These are phyloP conservation scores for Cordyceps farinosa DNA, from an alignment of 2,329 filamentous ascomycete species.

Conservation along the genomic window DNA sequence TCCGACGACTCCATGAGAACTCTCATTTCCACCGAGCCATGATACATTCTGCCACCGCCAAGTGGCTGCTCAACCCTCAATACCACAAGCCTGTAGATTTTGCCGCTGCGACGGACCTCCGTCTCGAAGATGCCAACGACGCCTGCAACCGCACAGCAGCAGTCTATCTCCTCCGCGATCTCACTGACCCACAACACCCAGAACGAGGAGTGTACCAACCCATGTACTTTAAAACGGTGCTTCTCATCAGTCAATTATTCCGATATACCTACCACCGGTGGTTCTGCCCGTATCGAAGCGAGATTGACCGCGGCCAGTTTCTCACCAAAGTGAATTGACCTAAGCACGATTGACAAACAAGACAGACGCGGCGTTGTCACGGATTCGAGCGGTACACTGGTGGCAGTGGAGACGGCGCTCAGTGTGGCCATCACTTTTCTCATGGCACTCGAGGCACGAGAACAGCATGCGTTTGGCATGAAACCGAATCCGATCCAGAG, in stretches of 20 bases:
- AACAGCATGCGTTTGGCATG: conserved; percentile 7
- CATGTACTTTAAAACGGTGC: neutral
- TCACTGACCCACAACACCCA: neutral
- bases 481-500: neutral
- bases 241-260: neutral
- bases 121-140: neutral
- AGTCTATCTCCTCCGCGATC: conserved; percentile 9
- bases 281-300: conserved; percentile 4
- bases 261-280: conserved; percentile 8
- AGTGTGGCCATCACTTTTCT: conserved; percentile 1
- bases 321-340: conserved; percentile 10
- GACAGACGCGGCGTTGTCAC: neutral
- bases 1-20: neutral
- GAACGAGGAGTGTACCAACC: neutral
- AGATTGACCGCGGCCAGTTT: conserved; percentile 12
- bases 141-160: conserved; percentile 11
- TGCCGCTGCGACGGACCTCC: neutral
- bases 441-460: conserved; percentile 4
- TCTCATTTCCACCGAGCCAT: neutral
- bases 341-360: neutral
- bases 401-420: conserved; percentile 5
- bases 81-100: conserved; percentile 3
- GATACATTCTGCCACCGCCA: neutral
- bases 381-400: neutral
- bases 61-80: conserved; percentile 1